Percentiles rank a stretch among this genome's conserved stretches.
Conservation (phyloP, 176 grass and related monocot genomes). For the Zoysia pacifica region DNA sequence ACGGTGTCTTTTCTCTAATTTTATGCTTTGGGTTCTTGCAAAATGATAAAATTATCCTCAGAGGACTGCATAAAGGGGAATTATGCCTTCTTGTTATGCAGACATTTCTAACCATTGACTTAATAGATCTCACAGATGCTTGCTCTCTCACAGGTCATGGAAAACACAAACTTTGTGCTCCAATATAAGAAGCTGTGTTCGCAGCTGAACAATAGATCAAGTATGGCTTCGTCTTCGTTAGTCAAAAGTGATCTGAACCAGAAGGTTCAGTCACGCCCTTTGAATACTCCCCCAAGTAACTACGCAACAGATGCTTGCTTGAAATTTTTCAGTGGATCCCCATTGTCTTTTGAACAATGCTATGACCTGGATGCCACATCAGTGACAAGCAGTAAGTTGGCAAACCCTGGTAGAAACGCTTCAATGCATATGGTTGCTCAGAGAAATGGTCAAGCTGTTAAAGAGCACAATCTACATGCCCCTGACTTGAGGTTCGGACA, state of each 20-base stretch:
- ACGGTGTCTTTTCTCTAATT: neutral
- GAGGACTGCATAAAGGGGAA: neutral
- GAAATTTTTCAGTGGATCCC: constrained; percentile 34
- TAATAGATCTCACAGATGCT: constrained; percentile 28
- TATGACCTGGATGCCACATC: constrained; percentile 30
- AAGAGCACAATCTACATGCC: constrained; percentile 41
- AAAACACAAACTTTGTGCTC: constrained; percentile 64
- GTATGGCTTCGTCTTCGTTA: constrained; percentile 50
- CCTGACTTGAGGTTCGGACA: constrained; percentile 42
- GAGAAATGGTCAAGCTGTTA: constrained; percentile 33
- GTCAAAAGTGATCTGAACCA: constrained; percentile 45
- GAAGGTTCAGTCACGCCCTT: constrained; percentile 42
- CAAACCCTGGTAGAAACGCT: constrained; percentile 38
- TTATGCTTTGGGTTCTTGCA: neutral
- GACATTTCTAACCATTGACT: constrained; percentile 21
- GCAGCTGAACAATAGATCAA: constrained; percentile 55
- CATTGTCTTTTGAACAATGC: constrained; percentile 46
- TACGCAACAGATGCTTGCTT: constrained; percentile 34
- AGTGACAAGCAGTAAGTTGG: constrained; percentile 44
- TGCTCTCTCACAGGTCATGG: constrained; percentile 60
- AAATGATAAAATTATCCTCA: constrained; percentile 1
- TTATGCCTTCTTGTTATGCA: neutral
- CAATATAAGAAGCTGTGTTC: constrained; percentile 64
- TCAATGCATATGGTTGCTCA: constrained; percentile 46
- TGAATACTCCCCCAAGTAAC: constrained; percentile 28